Conservation (phyloP, 768 basidiomycete species). For the Rhodotorula toruloides region DNA sequence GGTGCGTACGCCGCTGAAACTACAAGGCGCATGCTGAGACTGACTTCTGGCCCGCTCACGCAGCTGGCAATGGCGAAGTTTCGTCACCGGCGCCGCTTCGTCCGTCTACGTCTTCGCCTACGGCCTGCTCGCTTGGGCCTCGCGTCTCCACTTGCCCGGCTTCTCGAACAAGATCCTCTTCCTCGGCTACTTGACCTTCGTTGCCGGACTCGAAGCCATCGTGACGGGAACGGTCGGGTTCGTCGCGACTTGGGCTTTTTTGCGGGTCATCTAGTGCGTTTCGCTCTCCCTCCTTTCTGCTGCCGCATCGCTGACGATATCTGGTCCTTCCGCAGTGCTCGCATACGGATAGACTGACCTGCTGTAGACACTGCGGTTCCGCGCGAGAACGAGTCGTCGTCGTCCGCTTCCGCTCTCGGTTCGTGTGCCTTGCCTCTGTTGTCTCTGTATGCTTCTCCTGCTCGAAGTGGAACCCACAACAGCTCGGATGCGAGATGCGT, state of each 20-base stretch:
- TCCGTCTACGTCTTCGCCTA: conserved; percentile 87
- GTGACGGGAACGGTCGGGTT: conserved; percentile 80
- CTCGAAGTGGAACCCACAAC: no score
- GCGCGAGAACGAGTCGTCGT: no score
- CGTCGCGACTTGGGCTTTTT: conserved; percentile 84
- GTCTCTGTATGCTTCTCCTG: no score
- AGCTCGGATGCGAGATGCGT: no score
- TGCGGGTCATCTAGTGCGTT: conserved; percentile 68
- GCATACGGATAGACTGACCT: no score
- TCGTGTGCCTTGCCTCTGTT: no score
- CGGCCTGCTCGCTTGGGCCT: conserved; percentile 52
- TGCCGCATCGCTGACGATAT: no score
- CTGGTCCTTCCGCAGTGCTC: no score
- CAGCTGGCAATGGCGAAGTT: conserved; percentile 96
- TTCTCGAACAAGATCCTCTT: conserved; percentile 75
- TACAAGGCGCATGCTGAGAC: no score
- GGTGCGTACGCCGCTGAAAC: conserved; percentile 53
- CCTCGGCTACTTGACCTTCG: conserved; percentile 80
- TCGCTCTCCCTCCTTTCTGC: background rate
- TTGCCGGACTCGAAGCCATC: conserved; percentile 78
- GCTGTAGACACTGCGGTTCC: no score
- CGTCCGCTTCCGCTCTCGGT: no score
- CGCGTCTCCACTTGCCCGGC: conserved; percentile 77
- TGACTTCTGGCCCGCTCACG: background rate
- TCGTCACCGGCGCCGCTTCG: conserved; percentile 84